Conservation (phyloP, 2,329 filamentous ascomycete genomes). For the Trichoderma brevicompactum region DNA sequence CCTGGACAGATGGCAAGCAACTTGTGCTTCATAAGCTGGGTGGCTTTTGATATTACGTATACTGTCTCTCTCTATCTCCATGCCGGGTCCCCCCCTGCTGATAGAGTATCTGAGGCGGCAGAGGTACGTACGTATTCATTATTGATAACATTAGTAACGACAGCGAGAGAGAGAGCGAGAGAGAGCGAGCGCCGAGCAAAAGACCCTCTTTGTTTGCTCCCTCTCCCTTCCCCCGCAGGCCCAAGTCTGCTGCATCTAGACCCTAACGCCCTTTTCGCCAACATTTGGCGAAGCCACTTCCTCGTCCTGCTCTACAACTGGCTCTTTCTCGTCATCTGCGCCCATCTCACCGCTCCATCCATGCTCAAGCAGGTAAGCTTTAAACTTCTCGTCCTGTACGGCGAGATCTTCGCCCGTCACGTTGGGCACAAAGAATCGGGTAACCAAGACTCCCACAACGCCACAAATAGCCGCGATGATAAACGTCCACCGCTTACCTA, state of each 20-base stretch:
- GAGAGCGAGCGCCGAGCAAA: too few species aligned
- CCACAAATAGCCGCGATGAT: slow-evolving; percentile 57
- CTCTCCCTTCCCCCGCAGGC: too few species aligned
- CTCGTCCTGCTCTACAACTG: slow-evolving; percentile 32
- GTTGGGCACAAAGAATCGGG: slow-evolving; percentile 53
- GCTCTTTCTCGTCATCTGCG: slow-evolving; percentile 33
- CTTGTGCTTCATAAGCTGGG: too few species aligned
- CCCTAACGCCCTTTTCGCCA: slow-evolving; percentile 33
- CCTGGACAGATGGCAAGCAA: too few species aligned
- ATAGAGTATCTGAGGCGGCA: too few species aligned
- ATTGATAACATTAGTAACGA: too few species aligned
- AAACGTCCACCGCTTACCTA: slow-evolving; percentile 56
- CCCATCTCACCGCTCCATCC: slow-evolving; percentile 54
- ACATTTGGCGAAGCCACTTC: background rate
- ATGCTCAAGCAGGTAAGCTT: slow-evolving; percentile 48
- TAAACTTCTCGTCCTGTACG: slow-evolving; percentile 50
- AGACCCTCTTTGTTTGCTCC: too few species aligned
- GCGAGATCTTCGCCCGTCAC: slow-evolving; percentile 51
- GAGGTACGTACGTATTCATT: too few species aligned
- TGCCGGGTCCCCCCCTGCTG: too few species aligned
- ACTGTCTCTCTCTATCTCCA: too few species aligned
- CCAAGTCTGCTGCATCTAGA: background rate
- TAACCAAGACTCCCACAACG: slow-evolving; percentile 52
- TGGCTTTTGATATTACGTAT: too few species aligned
- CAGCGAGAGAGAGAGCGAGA: too few species aligned